Base-by-base conservation (phyloP, 768 basidiomycete genomes). In the Tylopilus subfusipes region DNA sequence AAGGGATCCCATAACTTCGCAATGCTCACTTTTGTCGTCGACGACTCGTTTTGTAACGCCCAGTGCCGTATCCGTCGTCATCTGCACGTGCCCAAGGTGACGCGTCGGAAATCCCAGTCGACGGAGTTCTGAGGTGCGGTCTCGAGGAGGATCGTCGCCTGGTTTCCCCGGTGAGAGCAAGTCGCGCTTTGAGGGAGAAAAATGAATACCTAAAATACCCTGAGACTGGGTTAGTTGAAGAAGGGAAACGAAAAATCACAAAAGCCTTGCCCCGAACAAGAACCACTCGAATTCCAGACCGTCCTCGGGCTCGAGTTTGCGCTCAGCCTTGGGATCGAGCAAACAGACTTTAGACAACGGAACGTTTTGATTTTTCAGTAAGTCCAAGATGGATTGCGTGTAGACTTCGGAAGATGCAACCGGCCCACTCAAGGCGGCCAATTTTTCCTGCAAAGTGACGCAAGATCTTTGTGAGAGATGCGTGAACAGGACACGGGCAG, bases 31-130 rank as follows among this genome's bases (percentile, higher is more conserved):
- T n/a, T n/a, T 78, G 67, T 94, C 90, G 44, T 85, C 70, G 0
- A 93, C 85, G 16, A 95, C 86, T 5, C 82, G 71, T 66, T 93
- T 94, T 1, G 93, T 92, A 5, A 97, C 96, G 5, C 88, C 92
- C 0, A 98, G 76, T 1, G 96, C 96, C 2, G 96, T 98, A 72
- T 99, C 96, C 0, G 97, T 99, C 30, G 97, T 98, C 97, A 99
- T 99, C 72, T 99, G 97, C 1, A 93, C 77, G 2, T 84, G 75
- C 0, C 93, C 94, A 9, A 99, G 77, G 69, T 90, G 90, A 30
- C 97, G 81, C 7, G 81, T 81, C 1, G 92, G 90, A 68, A 96
- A 99, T 1, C 94, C 94, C 34, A 93, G 73, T 16, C 78, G 79
- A 29, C 96, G 86, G 33, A 99, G 81, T 66, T 96, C 91, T 2